These are phyloP conservation scores for Cystobasidium slooffiae DNA, from an alignment of 1,284 basidiomycete genomes.

Conservation along the genomic window DNA sequence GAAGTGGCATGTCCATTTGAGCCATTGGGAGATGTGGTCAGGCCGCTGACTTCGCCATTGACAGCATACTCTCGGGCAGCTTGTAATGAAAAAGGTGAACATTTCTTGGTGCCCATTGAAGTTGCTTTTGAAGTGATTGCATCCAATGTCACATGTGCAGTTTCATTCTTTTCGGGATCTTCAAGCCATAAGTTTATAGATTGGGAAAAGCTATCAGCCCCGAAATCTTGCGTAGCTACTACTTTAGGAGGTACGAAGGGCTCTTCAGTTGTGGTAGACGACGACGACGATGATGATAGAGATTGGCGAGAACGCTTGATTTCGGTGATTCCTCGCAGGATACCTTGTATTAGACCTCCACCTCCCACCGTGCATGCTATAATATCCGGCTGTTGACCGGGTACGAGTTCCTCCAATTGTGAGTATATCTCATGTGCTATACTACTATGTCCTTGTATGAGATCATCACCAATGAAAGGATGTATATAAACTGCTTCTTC, in stretches of 20 bases:
- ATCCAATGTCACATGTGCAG: constrained; percentile 22
- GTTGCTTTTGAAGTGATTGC: constrained; percentile 42
- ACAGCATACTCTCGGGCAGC: constrained; percentile 28
- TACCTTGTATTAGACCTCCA: constrained; percentile 51
- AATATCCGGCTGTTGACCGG: constrained; percentile 42
- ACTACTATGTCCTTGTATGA: constrained; percentile 52
- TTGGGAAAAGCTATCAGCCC: constrained; percentile 37
- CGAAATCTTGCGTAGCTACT: constrained; percentile 35
- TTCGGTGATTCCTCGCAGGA: constrained; percentile 37
- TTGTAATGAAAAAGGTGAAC: constrained; percentile 13
- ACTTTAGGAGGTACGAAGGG: constrained; percentile 10
- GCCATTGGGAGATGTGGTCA: neutral
- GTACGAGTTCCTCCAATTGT: constrained; percentile 45
- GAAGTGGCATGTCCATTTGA: neutral
- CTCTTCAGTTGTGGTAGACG: neutral
- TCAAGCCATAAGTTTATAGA: constrained; percentile 32
- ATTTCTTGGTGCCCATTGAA: constrained; percentile 40
- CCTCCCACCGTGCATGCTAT: constrained; percentile 51
- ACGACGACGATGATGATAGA: no score
- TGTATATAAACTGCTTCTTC: constrained; percentile 50
- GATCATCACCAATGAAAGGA: constrained; percentile 53
- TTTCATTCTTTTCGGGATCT: constrained; percentile 20
- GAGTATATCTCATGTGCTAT: constrained; percentile 50
- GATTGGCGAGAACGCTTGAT: neutral
- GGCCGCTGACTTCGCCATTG: neutral